Evolutionary conservation across 306 rosid genomes (phyloP), one percentile per base, ranked within the genome.

Genomic region (Castanopsis chinensis): DNA sequence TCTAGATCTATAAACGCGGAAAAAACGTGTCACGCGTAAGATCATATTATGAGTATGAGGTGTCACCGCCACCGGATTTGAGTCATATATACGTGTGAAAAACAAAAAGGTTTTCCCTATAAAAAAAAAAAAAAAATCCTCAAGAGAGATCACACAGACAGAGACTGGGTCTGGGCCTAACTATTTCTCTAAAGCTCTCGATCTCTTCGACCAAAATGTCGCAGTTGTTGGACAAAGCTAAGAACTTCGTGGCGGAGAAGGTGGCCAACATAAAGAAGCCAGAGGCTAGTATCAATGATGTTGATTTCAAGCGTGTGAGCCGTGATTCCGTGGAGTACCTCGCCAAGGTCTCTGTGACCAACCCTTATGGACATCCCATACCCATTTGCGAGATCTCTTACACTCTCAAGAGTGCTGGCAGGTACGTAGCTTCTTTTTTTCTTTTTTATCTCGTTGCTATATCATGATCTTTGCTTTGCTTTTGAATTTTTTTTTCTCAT

Each of bases 311-410:
- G 88, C 58, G 80, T 75, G 71, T 88, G 56, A 83, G 86, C 79
- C 27, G 56, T 5, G 86, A 86, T 2, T 81, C 78, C 1, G 87
- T 76, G 3, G 98, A 95, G 84, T 95, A 91, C n/a, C 73, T 89
- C 28, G 94, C 88, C 5, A 89, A 81, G 45, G 79, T 94, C 10
- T 63, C 91, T 3, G 96, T 94, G 6, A 49, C 28, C 19, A 94
- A 94, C 15, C 97, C 96, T 6, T 92, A 92, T 56, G 81, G 86
- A 12, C 63, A 69, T 15, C 1, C 87, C 8, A 20, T 94, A 5
- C 98, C 97, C 33, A 93, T 95, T 13, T 93, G 93, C 43, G 87
- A 89, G 74, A 80, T 93, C 84, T 37, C 83, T 3, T 95, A 95
- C 88, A 79, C 82, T 2, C 93, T 95, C 91, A 90, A 88, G 82